Conservation (phyloP, 108 stramenopile genomes). For the Mayamaea pseudoterrestris region DNA sequence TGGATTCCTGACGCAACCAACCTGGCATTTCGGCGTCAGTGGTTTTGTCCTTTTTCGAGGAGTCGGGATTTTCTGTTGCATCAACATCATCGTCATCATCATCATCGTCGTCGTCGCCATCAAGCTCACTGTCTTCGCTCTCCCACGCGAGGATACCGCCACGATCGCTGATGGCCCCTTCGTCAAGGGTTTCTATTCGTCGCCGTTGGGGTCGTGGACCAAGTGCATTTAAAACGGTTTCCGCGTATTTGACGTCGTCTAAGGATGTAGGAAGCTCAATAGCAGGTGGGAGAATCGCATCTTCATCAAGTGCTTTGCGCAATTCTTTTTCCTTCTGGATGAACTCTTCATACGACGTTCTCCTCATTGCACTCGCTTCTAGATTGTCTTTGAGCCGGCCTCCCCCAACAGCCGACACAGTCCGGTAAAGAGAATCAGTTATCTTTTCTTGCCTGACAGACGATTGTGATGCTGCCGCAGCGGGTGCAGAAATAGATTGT, state of each 20-base stretch:
- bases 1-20: constrained; percentile 36
- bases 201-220: constrained; percentile 18
- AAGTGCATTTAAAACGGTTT: constrained; percentile 15
- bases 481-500: background rate
- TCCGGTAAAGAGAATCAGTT: constrained; percentile 32
- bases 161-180: constrained; percentile 19
- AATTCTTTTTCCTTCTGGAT: constrained; percentile 45
- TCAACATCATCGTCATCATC: constrained; percentile 8
- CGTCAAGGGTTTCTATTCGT: constrained; percentile 13
- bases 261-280: constrained; percentile 6
- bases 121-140: constrained; percentile 10
- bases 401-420: constrained; percentile 38
- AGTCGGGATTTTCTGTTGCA: constrained; percentile 4
- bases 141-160: constrained; percentile 5
- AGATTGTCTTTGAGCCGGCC: constrained; percentile 31
- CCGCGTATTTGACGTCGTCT: constrained; percentile 42
- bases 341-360: constrained; percentile 38
- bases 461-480: constrained; percentile 8
- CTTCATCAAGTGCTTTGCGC: constrained; percentile 21
- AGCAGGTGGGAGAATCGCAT: constrained; percentile 7
- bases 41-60: constrained; percentile 8
- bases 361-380: constrained; percentile 28
- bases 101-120: constrained; percentile 10
- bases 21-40: constrained; percentile 23
- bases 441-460: constrained; percentile 31